Base-by-base conservation (phyloP, 2,329 filamentous ascomycete genomes). In the Aspergillus pseudonomiae region DNA sequence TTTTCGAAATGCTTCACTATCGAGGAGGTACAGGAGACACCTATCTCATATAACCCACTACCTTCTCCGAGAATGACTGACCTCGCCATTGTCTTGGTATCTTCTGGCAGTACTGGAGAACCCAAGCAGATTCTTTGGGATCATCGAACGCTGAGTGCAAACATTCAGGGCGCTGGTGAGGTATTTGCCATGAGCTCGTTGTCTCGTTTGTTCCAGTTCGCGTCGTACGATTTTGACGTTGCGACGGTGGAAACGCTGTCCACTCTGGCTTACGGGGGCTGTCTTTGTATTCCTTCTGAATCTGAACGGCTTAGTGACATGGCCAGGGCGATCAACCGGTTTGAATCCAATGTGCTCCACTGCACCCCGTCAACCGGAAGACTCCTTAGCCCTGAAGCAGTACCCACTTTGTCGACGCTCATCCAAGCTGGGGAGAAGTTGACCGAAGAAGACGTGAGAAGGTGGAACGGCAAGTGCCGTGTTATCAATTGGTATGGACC, bases 151-250 rank as follows among this genome's bases (percentile, higher is more conserved):
- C 3, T 19, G 41, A 12, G 34, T 11, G 45, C 12, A 26, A 34
- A 45, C 28, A 28, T 58, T 21, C n/a, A 30, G 11, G 39, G 24
- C 4, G 28, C 43, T 16, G 24, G 24, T 30, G 24, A 24, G 11
- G 16, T 30, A 21, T 34, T 50, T 2, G n/a, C 21, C 1, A n/a
- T 58, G 24, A 48, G 39, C 26, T 19, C 39, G n/a, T 16, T 21
- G 45, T 34, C 41, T 21, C 39, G 56, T 21, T 9, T 46, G 7
- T 58, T 46, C 39, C 39, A 58, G 16, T 58, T 58, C 36, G 39
- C 41, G 26, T 58, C 56, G n/a, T 58, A 58, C 28, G 39, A 30
- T 24, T 58, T 58, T 24, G 56, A 58, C n/a, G 56, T 46, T 19
- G 28, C 36, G 1, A 58, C 14, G 14, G 16, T 30, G 9, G 55